These are phyloP conservation scores for Passiflora organensis DNA, from an alignment of 345 rosid genomes.

Conservation along the genomic window DNA sequence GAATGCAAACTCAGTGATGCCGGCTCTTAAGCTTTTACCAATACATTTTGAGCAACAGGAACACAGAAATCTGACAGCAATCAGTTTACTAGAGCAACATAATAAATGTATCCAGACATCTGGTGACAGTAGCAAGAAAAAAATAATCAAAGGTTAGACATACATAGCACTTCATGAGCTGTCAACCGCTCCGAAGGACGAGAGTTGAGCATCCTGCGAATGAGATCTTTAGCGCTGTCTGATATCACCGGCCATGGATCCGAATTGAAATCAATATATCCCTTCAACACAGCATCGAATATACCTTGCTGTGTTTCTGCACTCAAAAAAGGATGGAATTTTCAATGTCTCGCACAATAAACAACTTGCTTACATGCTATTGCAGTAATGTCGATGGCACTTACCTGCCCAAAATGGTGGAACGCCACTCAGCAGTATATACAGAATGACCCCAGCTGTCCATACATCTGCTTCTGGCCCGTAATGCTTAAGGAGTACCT, in stretches of 20 bases:
- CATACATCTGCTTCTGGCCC: constrained; percentile 98
- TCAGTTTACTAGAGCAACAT: too few relatives aligned
- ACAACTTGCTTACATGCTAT: neutral
- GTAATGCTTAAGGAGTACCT: constrained; percentile 84
- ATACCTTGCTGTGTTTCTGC: constrained; percentile 97
- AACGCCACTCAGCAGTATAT: constrained; percentile 94
- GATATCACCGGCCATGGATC: constrained; percentile 98
- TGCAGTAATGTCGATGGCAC: constrained; percentile 7
- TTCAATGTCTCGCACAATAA: constrained; percentile 13
- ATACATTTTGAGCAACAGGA: too few relatives aligned
- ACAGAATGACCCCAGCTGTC: constrained; percentile 96
- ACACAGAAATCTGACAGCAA: too few relatives aligned
- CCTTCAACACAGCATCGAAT: constrained; percentile 94
- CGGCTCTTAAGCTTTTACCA: too few relatives aligned
- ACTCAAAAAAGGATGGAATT: constrained; percentile 10
- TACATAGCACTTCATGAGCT: constrained; percentile 95
- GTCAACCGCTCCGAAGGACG: constrained; percentile 73
- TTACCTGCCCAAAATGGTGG: constrained; percentile 99
- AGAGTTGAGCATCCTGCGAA: constrained; percentile 75
- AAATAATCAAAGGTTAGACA: constrained; percentile 26
- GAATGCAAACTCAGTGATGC: too few relatives aligned
- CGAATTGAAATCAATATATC: constrained; percentile 83
- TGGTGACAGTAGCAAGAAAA: neutral
- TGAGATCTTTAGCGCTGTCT: constrained; percentile 81
- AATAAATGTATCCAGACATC: neutral